These are phyloP conservation scores for Diaporthe batatas DNA, from an alignment of 2,329 filamentous ascomycete genomes.

Conservation along the genomic window DNA sequence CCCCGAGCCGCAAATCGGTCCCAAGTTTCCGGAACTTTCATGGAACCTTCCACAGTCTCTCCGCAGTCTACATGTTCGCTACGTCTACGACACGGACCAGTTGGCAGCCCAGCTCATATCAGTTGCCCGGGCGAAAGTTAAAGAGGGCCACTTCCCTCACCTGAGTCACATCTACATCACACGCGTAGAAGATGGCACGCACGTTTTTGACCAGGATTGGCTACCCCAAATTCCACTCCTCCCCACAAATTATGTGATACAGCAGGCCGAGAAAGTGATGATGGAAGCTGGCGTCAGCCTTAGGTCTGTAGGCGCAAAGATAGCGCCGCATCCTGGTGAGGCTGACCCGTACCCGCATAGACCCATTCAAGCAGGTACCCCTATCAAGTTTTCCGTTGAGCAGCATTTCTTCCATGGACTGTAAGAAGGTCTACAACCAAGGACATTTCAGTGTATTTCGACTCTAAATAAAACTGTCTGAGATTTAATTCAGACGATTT, in stretches of 20 bases:
- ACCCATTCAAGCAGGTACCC: not conserved
- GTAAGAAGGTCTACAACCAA: not conserved
- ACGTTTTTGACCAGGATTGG: not conserved
- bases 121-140: not conserved
- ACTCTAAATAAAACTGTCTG: too few species aligned
- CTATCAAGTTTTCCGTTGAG: not conserved
- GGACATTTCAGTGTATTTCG: too few species aligned
- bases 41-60: not conserved
- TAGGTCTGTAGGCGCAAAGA: not conserved
- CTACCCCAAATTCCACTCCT: not conserved
- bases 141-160: not conserved
- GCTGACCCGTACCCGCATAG: not conserved
- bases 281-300: not conserved
- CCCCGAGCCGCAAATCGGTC: not conserved
- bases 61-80: not conserved
- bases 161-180: not conserved
- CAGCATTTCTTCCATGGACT: not conserved
- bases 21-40: not conserved
- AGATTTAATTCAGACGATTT: too few species aligned
- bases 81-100: not conserved
- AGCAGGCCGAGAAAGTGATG: not conserved
- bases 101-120: not conserved
- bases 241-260: not conserved
- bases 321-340: not conserved
- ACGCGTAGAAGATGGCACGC: not conserved